Base-by-base conservation (phyloP, 257 asterid genomes). In the Catharanthus roseus region DNA sequence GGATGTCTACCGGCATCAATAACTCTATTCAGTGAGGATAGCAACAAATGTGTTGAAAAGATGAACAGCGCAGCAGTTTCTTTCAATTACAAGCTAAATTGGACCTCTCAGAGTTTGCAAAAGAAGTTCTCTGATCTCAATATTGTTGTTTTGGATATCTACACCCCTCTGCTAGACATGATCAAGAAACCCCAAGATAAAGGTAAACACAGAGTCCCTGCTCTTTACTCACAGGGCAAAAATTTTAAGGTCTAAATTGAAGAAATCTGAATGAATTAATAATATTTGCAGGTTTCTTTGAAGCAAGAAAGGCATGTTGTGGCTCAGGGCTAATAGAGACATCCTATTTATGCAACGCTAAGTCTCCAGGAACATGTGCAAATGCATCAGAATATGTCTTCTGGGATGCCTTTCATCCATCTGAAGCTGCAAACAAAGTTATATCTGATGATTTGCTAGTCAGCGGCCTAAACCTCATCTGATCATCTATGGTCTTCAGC, bases 251-350 rank as follows among this genome's bases (percentile, higher is more conserved):
- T 42, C 11, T 42, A 42, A 47, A 18, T 49, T 18, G 15, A 34
- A 50, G 2, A 53, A 39, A 64, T 56, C 10, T 56, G 16, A 29
- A 0, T 12, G 63, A 13, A 57, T 28, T 18, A 2, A 47, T 24
- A 0, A 3, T 57, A 2, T 72, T 13, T 75, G 74, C 75, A 90
- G 97, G 96, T n/a, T 91, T 91, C 74, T 78, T 82, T 76, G 96
- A 91, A 82, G 89, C 96, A 74, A 87, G 97, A 77, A 91, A 83
- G 83, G 97, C 96, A 53, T 91, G 95, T 58, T 91, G 96, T 75
- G 97, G 97, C 0, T 75, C 91, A 28, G 95, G 97, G 54, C 69
- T 91, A 77, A 51, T 89, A 33, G 97, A 91, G 84, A 91, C 93
- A 69, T 87, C 97, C 0, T 80, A 89, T 60, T 62, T 91, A 63